phyloP scores from a whole-genome alignment of 805 yeast species.

The Candida sakaeoensis region DNA sequence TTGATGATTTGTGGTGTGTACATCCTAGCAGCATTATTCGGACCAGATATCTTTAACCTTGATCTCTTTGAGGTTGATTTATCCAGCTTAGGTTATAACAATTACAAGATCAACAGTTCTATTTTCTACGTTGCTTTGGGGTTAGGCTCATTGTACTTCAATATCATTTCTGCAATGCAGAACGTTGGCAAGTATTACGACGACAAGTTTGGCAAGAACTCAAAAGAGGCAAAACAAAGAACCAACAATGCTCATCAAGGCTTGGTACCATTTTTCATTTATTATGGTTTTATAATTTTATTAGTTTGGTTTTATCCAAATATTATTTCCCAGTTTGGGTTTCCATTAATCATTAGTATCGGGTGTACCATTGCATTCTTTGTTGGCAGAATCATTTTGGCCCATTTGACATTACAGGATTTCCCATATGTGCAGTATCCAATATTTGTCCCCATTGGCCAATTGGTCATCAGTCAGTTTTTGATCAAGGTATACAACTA shows the following conservation, averaged over 20 bases:
- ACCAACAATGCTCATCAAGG: slow-evolving; percentile 49
- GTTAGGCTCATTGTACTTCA: slow-evolving; percentile 54
- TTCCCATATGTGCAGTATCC: slow-evolving; percentile 77
- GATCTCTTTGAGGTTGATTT: slow-evolving; percentile 40
- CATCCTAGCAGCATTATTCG: slow-evolving; percentile 60
- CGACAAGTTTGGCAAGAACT: slow-evolving; percentile 20
- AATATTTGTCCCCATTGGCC: slow-evolving; percentile 57
- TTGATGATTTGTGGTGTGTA: slow-evolving; percentile 56
- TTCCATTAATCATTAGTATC: slow-evolving; percentile 63
- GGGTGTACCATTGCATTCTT: slow-evolving; percentile 76
- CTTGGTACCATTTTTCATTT: slow-evolving; percentile 63
- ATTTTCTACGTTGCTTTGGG: slow-evolving; percentile 49
- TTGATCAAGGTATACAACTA: slow-evolving; percentile 35
- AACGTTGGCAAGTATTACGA: slow-evolving; percentile 52
- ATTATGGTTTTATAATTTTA: slow-evolving; percentile 45
- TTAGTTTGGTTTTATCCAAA: slow-evolving; percentile 51
- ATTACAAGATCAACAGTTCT: slow-evolving; percentile 34
- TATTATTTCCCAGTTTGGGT: slow-evolving; percentile 39
- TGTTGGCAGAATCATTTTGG: slow-evolving; percentile 88
- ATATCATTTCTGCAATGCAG: slow-evolving; percentile 61
- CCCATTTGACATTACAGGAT: slow-evolving; percentile 74
- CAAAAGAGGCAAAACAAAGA: slow-evolving; percentile 23
- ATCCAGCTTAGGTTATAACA: slow-evolving; percentile 25
- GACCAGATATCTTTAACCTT: slow-evolving; percentile 64
- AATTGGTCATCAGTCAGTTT: slow-evolving; percentile 36